Conservation (phyloP, 352 stramenopile genomes). For the Globisporangium paddicum region DNA sequence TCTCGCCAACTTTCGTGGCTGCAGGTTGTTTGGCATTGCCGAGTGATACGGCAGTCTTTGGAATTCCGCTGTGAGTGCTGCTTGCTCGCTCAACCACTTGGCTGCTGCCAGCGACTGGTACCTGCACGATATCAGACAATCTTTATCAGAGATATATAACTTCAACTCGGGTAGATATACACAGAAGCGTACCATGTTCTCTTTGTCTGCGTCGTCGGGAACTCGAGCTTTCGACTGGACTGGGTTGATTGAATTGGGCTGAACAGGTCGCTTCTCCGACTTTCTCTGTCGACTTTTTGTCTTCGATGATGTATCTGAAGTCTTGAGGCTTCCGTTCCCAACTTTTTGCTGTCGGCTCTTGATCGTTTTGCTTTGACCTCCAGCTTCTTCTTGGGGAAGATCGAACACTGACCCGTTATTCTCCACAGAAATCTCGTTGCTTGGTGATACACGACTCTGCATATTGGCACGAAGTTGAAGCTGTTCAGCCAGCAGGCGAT, state of each 20-base stretch:
- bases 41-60: not conserved
- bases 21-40: not conserved
- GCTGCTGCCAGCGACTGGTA: not conserved
- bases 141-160: too few species aligned
- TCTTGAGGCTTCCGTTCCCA: not conserved
- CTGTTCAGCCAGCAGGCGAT: not conserved
- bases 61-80: not conserved
- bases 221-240: not conserved
- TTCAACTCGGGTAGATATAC: not conserved
- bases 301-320: not conserved
- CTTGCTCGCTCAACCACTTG: not conserved
- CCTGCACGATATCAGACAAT: not conserved
- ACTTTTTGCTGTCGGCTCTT: not conserved
- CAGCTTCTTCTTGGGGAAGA: not conserved
- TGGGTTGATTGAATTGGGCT: not conserved
- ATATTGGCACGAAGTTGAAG: not conserved
- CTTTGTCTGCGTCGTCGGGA: not conserved
- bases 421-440: not conserved
- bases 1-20: not conserved
- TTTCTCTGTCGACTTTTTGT: not conserved
- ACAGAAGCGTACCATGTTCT: slow-evolving; percentile 2
- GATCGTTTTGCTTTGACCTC: not conserved
- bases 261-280: not conserved
- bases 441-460: not conserved
- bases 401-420: not conserved